phyloP scores from a whole-genome alignment of 371 early-diverging fungal genomes.

The Circinella minor region DNA sequence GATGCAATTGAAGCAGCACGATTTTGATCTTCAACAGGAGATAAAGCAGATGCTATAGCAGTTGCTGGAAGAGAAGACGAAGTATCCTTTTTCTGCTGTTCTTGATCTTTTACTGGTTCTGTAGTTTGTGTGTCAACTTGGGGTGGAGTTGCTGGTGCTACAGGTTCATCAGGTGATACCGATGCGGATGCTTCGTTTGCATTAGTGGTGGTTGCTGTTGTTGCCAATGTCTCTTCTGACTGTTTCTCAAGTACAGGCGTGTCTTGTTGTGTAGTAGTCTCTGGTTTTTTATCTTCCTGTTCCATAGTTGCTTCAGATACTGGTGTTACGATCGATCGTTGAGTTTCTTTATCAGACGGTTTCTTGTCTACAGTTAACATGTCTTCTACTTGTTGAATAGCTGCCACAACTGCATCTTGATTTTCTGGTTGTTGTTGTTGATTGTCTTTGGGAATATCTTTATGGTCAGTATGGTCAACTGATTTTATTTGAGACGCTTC shows the following conservation, averaged over 20 bases:
- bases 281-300: not conserved
- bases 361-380: slow-evolving; percentile 13
- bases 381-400: slow-evolving; percentile 23
- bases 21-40: not conserved
- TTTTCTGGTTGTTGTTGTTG: too few relatives aligned
- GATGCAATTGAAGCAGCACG: not conserved
- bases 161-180: slow-evolving; percentile 9
- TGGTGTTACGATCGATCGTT: not conserved
- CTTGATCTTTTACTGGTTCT: not conserved
- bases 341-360: not conserved
- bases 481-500: not conserved
- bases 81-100: not conserved
- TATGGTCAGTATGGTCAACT: not conserved
- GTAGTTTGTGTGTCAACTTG: not conserved
- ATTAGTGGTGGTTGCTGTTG: not conserved
- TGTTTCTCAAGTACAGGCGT: slow-evolving; percentile 4
- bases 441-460: not conserved
- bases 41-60: not conserved
- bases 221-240: not conserved
- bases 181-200: slow-evolving; percentile 10
- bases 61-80: not conserved
- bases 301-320: not conserved
- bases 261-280: not conserved
- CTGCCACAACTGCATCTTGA: slow-evolving; percentile 14
- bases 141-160: slow-evolving; percentile 10